Evolutionary conservation across 169 alveolate genomes (phyloP).

Genomic region (Eimeria acervulina): DNA sequence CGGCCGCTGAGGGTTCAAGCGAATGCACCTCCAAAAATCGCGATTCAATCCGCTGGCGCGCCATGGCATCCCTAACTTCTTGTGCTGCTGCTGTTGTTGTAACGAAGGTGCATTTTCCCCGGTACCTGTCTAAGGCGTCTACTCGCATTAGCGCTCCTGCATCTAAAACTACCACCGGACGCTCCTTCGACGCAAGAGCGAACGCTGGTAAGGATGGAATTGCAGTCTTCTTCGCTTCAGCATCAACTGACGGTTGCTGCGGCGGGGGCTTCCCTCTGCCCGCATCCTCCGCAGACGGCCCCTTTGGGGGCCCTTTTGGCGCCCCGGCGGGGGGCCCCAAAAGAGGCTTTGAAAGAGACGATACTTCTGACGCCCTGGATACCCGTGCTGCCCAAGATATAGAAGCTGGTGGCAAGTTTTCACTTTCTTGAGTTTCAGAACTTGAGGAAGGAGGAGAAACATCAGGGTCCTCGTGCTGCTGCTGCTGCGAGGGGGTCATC

Average conservation of each 20-base stretch:
- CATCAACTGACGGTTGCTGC: constrained; percentile 20
- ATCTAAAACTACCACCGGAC: constrained; percentile 84
- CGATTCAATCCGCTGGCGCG: constrained; percentile 81
- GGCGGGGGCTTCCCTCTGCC: background rate
- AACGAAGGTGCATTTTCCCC: constrained; percentile 72
- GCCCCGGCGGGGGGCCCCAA: constrained; percentile 10
- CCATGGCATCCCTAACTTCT: constrained; percentile 88
- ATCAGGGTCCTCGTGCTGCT: background rate
- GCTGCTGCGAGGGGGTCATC: constrained; percentile 48
- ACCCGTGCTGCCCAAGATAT: background rate
- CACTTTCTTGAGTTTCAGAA: background rate
- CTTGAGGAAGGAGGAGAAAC: background rate
- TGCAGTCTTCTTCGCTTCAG: background rate
- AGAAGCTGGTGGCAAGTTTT: background rate
- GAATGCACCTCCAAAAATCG: constrained; percentile 44
- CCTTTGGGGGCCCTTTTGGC: background rate
- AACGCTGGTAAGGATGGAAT: background rate
- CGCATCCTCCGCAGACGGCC: background rate
- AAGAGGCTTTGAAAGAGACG: background rate
- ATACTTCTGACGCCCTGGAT: background rate
- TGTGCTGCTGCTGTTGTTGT: constrained; percentile 86
- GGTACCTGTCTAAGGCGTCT: constrained; percentile 68
- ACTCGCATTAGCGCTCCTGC: constrained; percentile 88
- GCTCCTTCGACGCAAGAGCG: constrained; percentile 23
- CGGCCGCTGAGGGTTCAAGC: constrained; percentile 80